Base-by-base conservation (phyloP, 495 filamentous ascomycete species). In the Wilcoxina mikolae region DNA sequence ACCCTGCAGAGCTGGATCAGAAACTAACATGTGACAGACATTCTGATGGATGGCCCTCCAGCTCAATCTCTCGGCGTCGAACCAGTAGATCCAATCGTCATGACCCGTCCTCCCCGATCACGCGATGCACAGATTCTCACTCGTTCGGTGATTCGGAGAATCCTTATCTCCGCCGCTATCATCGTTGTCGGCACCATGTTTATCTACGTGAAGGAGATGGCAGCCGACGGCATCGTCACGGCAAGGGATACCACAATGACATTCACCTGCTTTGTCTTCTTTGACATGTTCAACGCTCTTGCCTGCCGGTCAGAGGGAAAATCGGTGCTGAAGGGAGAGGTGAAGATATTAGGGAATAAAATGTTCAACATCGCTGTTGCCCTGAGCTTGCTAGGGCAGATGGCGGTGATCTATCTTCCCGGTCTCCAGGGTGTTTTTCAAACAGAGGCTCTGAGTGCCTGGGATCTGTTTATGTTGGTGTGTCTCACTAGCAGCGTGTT, bases 241-340 rank as follows among this genome's bases (percentile, higher is more conserved):
- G 85, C 83, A 26, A 87, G 93, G 62, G 91, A 98, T 71, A 98
- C 91, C 15, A 98, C 91, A 54, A 95, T 95, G 87, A 98, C 91
- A 1, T 98, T 98, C 68, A 98, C 91, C 20, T 93, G 86, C 69
- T 98, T 98, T 64, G 91, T 98, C 22, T 74, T 96, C 24, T 98
- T 95, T 67, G 91, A 98, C 72, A 96, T 98, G 91, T 93, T 94
- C 73, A 95, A 95, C 67, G 91, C 91, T 0, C 73, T 98, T 12
- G 83, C 87, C 7, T 96, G 91, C 69, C 85, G 91, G 48, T 91
- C 84, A 46, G 90, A 95, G 67, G 76, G 75, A 58, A 98, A 98
- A 64, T 88, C 83, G 28, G 73, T 96, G 3, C 78, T 95, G 22
- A 74, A 80, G 26, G 90, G 89, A 39, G 91, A 98, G 65, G 75